Conservation (phyloP, 495 filamentous ascomycete species). For the Polyplosphaeria fusca region DNA sequence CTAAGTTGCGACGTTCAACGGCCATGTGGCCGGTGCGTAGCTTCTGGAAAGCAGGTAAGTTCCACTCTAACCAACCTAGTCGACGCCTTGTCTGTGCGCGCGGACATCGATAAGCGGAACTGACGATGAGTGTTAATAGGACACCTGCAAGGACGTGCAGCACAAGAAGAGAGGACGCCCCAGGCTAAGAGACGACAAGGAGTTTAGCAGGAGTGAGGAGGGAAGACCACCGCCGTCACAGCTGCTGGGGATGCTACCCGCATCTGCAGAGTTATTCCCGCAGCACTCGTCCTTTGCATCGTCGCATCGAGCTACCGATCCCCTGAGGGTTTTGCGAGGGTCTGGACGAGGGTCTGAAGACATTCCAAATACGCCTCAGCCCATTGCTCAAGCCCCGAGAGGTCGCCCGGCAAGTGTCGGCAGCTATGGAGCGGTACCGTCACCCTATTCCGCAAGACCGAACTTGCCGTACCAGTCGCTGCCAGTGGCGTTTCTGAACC, state of each 20-base stretch:
- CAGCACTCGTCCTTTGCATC: conserved; percentile 9
- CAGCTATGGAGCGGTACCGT: conserved; percentile 5
- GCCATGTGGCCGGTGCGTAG: conserved; percentile 61
- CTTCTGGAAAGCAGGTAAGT: conserved; percentile 61
- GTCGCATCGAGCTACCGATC: conserved; percentile 16
- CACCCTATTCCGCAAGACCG: conserved; percentile 10
- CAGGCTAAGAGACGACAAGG: conserved; percentile 80
- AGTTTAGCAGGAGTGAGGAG: conserved; percentile 32
- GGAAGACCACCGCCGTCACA: conserved; percentile 4
- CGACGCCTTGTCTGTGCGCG: not conserved
- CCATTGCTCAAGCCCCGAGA: not conserved
- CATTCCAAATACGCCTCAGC: conserved; percentile 9
- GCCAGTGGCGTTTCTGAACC: conserved; percentile 37
- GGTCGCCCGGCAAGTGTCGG: conserved; percentile 16
- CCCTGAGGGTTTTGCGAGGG: conserved; percentile 12
- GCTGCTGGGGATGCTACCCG: conserved; percentile 11
- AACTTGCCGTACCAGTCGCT: conserved; percentile 11
- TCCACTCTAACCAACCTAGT: conserved; percentile 3
- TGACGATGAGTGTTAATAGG: conserved; percentile 44
- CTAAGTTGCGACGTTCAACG: conserved; percentile 69
- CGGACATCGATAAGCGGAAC: not conserved
- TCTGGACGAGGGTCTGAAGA: conserved; percentile 12
- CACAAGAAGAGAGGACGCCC: conserved; percentile 95
- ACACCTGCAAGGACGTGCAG: conserved; percentile 89
- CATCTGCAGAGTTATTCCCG: conserved; percentile 3